Conservation (phyloP, 2,329 filamentous ascomycete genomes). For the Fusarium sp. region DNA sequence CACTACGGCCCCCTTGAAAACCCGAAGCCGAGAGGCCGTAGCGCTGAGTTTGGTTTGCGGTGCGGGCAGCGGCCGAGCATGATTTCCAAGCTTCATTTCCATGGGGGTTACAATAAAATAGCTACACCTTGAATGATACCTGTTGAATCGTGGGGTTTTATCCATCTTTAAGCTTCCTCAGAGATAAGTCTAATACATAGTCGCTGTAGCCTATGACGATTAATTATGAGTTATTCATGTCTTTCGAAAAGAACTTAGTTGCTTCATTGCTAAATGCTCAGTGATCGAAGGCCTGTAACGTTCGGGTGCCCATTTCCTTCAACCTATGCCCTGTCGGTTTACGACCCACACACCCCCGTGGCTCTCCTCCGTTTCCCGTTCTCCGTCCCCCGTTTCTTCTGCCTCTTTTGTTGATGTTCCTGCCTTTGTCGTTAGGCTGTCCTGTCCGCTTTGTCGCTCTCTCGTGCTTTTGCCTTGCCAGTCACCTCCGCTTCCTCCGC, state of each 20-base stretch:
- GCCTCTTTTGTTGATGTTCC: conserved; percentile 26
- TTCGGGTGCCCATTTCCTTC: background rate
- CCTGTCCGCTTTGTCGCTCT: conserved; percentile 24
- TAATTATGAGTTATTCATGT: background rate
- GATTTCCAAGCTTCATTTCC: background rate
- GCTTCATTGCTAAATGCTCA: background rate
- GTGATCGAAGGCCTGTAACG: background rate
- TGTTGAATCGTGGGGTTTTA: background rate
- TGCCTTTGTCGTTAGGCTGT: conserved; percentile 39
- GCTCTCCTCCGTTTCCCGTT: conserved; percentile 39
- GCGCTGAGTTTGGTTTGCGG: conserved; percentile 8
- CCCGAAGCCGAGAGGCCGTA: conserved; percentile 33
- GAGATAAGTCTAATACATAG: background rate
- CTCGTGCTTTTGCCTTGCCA: conserved; percentile 32
- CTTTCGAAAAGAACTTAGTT: background rate
- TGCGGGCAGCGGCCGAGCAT: conserved; percentile 27
- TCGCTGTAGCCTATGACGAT: background rate
- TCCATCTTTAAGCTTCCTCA: background rate
- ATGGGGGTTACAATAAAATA: background rate
- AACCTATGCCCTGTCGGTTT: conserved; percentile 32
- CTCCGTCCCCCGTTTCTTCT: conserved; percentile 31
- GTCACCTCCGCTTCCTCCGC: conserved; percentile 25
- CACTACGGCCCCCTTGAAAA: conserved; percentile 18
- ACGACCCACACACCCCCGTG: conserved; percentile 36
- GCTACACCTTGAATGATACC: background rate